Base-by-base conservation (phyloP, 352 stramenopile genomes). In the Phytophthora ramorum region DNA sequence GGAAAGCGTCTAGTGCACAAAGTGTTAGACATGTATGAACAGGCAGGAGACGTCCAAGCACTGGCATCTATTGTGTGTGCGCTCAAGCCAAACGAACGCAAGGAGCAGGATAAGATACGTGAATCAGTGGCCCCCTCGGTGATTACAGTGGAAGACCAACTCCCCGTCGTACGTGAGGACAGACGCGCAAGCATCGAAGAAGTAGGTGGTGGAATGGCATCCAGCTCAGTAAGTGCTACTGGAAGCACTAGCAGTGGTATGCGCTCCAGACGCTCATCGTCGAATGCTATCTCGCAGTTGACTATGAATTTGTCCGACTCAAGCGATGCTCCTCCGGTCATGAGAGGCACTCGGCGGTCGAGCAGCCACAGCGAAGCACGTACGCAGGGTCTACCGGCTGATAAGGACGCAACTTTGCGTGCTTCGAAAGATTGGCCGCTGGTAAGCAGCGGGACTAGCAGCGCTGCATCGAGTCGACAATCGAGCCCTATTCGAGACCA, bases 1-100 rank as follows among this genome's bases (percentile, higher is more conserved):
- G 89, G 89, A 9, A 84, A 90, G 32, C 71, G 73, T 17, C 75
- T 96, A 2, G 86, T 96, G 1, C 75, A 89, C 45, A 91, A 92
- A 59, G 64, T 96, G 32, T 63, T 96, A 12, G 54, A 71, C 26
- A 90, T 96, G 73, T 95, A 93, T 60, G 89, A 96, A 57, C 76
- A 92, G 12, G 71, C 75, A 12, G 85, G 88, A 30, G 88, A 96
- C 55, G 63, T 96, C 1, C 83, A 89, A 32, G 77, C 87, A 0
- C 66, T 94, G 17, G 88, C 85, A 22, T 90, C 86, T 1, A 95
- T 96, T 43, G 86, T 92, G 37, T 96, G 86, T 44, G 74, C 79
- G 1, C 63, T 96, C 2, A 73, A 80, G 46, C 72, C 76, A 16
- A 74, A 48, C 34, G 78, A 83, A n/a, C 58, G 50, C 32, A 63